Percentiles rank a stretch among this genome's conserved stretches.
Conservation (phyloP, 2,329 filamentous ascomycete species). For the Aspergillus nomiae region DNA sequence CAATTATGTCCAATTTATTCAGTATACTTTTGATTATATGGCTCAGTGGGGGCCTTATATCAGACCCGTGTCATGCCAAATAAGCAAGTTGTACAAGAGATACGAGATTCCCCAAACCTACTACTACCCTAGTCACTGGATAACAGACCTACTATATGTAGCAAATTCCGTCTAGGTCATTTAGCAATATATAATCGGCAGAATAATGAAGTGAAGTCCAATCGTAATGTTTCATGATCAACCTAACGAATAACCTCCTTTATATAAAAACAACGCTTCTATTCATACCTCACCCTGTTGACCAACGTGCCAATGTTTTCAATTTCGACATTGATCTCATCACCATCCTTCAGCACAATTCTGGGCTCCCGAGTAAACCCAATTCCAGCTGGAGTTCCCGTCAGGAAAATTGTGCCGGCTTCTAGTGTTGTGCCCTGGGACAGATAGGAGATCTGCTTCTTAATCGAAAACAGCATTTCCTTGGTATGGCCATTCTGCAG, state of each 20-base stretch:
- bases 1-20: background rate
- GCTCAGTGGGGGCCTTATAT: background rate
- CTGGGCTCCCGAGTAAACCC: conserved; percentile 30
- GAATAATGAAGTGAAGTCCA: accelerated
- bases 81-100: too few relatives aligned
- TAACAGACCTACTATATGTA: background rate
- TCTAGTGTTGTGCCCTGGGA: conserved; percentile 37
- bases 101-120: background rate
- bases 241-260: background rate
- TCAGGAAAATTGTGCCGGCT: conserved; percentile 27
- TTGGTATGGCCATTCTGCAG: conserved; percentile 46
- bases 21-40: background rate
- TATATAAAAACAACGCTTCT: background rate
- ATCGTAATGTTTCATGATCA: background rate
- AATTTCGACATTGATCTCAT: conserved; percentile 32
- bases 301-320: conserved; percentile 33
- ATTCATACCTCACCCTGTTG: conserved; percentile 32
- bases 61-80: background rate
- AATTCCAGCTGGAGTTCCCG: conserved; percentile 35
- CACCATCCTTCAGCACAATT: conserved; percentile 29
- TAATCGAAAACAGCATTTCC: conserved; percentile 44
- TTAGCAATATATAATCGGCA: background rate
- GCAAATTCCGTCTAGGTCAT: background rate
- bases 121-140: too few relatives aligned
- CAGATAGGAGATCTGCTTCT: conserved; percentile 41